Evolutionary conservation across 305 asterid species (phyloP).

Genomic region (Fraxinus xanthoxyloides): DNA sequence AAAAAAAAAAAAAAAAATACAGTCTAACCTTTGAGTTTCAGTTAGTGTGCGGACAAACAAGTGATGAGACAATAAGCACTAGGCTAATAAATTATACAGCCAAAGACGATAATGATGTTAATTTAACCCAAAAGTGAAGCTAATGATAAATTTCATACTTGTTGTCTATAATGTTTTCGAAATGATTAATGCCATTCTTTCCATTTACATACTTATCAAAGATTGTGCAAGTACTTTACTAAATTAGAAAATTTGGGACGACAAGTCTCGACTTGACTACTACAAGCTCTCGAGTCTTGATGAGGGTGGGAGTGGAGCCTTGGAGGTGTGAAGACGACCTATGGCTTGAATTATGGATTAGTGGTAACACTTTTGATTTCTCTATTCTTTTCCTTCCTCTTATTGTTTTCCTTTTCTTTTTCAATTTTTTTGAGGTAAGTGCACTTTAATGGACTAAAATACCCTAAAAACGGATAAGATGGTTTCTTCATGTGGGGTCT

Average conservation of each 20-base stretch:
- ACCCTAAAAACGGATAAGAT: background rate
- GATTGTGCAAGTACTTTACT: background rate
- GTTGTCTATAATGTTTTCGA: background rate
- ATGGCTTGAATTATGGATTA: background rate
- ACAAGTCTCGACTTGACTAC: background rate
- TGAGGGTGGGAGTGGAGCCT: background rate
- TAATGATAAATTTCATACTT: constrained; percentile 17
- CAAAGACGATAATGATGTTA: constrained; percentile 18
- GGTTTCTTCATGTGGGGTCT: background rate
- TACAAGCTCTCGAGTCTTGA: background rate
- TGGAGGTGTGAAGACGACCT: background rate
- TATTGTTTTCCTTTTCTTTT: too few species aligned
- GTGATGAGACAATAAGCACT: constrained; percentile 26
- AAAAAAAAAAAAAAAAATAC: too few species aligned
- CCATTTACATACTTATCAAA: background rate
- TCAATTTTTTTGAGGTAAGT: background rate
- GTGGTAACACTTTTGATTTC: background rate
- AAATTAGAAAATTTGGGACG: background rate
- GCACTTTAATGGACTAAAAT: background rate
- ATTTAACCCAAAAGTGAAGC: constrained; percentile 7
- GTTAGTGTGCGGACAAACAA: background rate
- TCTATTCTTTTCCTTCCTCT: background rate
- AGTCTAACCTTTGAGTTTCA: background rate
- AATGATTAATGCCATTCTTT: constrained; percentile 12
- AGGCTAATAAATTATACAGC: constrained; percentile 18